A percentile compares a stretch with the other conserved stretches of the same genome.
phyloP scores from a whole-genome alignment of 176 grass and related monocot species.

The Lolium perenne region DNA sequence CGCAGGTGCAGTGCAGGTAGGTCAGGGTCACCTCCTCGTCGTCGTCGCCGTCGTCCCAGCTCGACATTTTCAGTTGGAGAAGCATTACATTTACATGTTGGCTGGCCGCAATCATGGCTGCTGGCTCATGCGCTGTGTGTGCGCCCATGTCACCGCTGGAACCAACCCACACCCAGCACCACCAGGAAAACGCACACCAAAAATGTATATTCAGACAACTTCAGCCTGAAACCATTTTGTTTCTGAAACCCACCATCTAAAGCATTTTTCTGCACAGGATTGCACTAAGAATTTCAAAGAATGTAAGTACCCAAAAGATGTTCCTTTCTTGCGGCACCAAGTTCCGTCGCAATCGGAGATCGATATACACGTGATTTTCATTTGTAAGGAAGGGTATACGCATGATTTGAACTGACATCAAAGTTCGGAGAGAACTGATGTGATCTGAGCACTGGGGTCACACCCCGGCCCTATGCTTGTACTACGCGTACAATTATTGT shows the following conservation, averaged over 20 bases:
- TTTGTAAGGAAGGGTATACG: too few relatives aligned
- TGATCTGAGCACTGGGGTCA: neutral
- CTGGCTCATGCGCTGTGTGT: conserved; percentile 38
- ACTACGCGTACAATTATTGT: conserved; percentile 8
- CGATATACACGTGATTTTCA: too few relatives aligned
- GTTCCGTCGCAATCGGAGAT: too few relatives aligned
- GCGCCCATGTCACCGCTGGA: conserved; percentile 22
- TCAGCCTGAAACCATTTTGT: neutral
- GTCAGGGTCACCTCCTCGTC: conserved; percentile 7
- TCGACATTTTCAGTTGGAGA: conserved; percentile 45
- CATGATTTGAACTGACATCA: neutral
- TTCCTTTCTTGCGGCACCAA: too few relatives aligned
- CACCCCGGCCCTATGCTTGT: neutral
- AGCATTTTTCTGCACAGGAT: neutral
- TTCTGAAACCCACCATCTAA: neutral
- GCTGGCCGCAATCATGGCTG: conserved; percentile 46
- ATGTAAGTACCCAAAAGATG: neutral
- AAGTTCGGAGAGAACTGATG: neutral
- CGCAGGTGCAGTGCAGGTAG: conserved; percentile 4
- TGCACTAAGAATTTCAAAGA: neutral
- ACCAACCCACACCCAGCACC: conserved; percentile 20
- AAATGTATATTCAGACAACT: neutral
- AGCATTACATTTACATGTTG: conserved; percentile 34
- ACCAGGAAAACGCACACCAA: neutral
- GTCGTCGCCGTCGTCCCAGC: neutral